phyloP scores from a whole-genome alignment of 192 early-diverging fungal genomes.

The Mortierella claussenii region DNA sequence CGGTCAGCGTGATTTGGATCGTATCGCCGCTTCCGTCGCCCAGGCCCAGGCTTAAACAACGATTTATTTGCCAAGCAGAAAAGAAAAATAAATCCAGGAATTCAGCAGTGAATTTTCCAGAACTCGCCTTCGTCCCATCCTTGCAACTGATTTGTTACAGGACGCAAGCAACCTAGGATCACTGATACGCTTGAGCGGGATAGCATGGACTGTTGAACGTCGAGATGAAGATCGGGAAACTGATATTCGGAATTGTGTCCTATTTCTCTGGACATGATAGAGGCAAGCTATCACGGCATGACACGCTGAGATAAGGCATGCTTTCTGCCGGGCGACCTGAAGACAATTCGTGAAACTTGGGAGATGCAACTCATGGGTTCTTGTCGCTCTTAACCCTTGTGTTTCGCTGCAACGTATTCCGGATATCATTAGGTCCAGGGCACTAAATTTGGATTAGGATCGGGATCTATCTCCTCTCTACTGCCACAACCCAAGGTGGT shows the following conservation, averaged over 20 bases:
- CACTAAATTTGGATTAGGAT: too few relatives aligned
- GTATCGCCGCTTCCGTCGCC: conserved; percentile 77
- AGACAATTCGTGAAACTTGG: too few relatives aligned
- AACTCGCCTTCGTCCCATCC: too few relatives aligned
- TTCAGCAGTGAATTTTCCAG: conserved; percentile 1
- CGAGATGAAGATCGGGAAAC: too few relatives aligned
- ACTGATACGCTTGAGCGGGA: not conserved
- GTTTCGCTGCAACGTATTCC: too few relatives aligned
- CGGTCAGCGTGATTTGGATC: conserved; percentile 99
- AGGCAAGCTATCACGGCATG: not conserved
- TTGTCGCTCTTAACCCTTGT: too few relatives aligned
- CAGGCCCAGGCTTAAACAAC: conserved; percentile 45
- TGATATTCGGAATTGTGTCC: not conserved
- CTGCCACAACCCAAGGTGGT: too few relatives aligned
- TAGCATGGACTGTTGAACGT: not conserved
- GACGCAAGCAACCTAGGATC: not conserved
- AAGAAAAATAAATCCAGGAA: conserved; percentile 14
- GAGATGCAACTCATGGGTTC: too few relatives aligned
- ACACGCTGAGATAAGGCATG: too few relatives aligned
- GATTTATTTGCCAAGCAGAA: conserved; percentile 36
- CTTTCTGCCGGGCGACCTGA: too few relatives aligned
- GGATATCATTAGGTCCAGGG: too few relatives aligned
- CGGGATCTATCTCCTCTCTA: too few relatives aligned
- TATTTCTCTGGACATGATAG: not conserved
- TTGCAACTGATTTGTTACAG: not conserved